Percentiles rank a stretch among this genome's conserved stretches.
Evolutionary conservation across 768 basidiomycete species (phyloP).

Genomic region (Mycena galericulata): DNA sequence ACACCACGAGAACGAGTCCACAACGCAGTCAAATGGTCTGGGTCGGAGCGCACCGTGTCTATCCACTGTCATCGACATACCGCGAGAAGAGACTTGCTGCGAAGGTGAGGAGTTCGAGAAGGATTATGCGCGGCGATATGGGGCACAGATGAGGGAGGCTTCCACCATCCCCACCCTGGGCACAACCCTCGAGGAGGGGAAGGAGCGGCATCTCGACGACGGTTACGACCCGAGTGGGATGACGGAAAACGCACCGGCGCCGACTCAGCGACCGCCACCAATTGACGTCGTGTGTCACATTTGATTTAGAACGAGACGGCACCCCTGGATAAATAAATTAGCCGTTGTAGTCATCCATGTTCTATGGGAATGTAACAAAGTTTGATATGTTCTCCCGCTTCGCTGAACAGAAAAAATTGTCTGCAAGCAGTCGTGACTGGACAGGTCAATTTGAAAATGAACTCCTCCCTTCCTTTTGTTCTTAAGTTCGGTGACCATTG

Average conservation of each 20-base stretch:
- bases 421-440: too few relatives aligned
- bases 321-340: not conserved
- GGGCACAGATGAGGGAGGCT: not conserved
- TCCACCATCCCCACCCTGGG: not conserved
- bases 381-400: too few relatives aligned
- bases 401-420: too few relatives aligned
- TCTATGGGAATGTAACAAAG: too few relatives aligned
- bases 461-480: too few relatives aligned
- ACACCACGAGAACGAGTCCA: slow-evolving; percentile 1
- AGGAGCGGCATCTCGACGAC: not conserved
- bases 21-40: not conserved
- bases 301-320: not conserved
- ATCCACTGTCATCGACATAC: slow-evolving; percentile 3
- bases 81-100: not conserved
- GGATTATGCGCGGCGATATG: not conserved
- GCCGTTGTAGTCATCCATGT: slow-evolving; percentile 36
- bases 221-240: not conserved
- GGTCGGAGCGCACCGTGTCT: not conserved
- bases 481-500: too few relatives aligned
- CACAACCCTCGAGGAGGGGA: not conserved
- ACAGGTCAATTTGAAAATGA: too few relatives aligned
- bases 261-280: not conserved
- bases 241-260: not conserved
- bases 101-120: not conserved
- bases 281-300: slow-evolving; percentile 14